A percentile compares a stretch with the other conserved stretches of the same genome.
Conservation (phyloP, 495 filamentous ascomycete genomes). For the Penicillium paxilli region DNA sequence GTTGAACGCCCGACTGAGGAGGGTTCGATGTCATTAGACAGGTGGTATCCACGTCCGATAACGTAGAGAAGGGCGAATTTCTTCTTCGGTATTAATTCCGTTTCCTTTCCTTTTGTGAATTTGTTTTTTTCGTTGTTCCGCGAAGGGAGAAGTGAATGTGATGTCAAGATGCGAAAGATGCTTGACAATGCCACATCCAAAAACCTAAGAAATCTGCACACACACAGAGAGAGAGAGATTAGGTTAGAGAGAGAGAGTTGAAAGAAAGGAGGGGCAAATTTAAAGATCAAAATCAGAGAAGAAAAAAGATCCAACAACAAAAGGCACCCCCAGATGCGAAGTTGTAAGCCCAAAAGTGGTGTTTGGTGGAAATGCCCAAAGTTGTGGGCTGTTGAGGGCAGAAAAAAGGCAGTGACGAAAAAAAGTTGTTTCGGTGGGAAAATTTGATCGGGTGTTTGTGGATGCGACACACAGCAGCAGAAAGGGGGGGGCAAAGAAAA, state of each 20-base stretch:
- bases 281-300: slow-evolving; percentile 9
- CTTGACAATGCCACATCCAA: slow-evolving; percentile 36
- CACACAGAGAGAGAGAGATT: slow-evolving; percentile 5
- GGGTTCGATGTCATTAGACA: slow-evolving; percentile 55
- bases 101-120: no score
- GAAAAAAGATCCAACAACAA: slow-evolving; percentile 19
- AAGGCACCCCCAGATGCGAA: slow-evolving; percentile 17
- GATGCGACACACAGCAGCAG: background rate
- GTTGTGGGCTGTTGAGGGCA: slow-evolving; percentile 18
- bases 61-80: slow-evolving; percentile 23
- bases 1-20: slow-evolving; percentile 52
- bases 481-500: no score
- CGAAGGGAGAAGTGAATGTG: slow-evolving; percentile 18
- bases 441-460: slow-evolving; percentile 25
- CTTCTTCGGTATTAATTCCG: no score
- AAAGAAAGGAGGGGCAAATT: slow-evolving; percentile 15
- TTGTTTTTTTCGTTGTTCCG: background rate
- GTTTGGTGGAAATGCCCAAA: slow-evolving; percentile 17
- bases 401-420: slow-evolving; percentile 22
- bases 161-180: slow-evolving; percentile 34
- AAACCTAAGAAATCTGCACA: slow-evolving; percentile 29
- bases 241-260: slow-evolving; percentile 30
- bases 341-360: slow-evolving; percentile 5
- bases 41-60: slow-evolving; percentile 32
- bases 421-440: slow-evolving; percentile 29